phyloP scores from a whole-genome alignment of 2,329 filamentous ascomycete species.

The Colletotrichum destructivum region DNA sequence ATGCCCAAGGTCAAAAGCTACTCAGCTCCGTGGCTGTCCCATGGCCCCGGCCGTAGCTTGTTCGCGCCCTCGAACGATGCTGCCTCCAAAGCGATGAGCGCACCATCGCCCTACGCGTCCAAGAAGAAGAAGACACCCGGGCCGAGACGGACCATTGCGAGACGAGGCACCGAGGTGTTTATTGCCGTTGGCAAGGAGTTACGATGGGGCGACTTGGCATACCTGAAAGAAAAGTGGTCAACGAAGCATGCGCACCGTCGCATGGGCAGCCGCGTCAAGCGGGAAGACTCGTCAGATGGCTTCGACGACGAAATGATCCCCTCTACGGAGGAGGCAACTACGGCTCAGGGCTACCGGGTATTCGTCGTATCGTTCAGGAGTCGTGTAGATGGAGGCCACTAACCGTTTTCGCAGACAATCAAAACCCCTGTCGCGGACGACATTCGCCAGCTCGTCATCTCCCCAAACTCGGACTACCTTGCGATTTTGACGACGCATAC shows the following conservation, averaged over 20 bases:
- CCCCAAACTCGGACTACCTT: conserved; percentile 84
- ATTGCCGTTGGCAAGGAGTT: conserved; percentile 91
- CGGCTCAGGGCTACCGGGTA: conserved; percentile 64
- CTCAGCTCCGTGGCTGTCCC: conserved; percentile 88
- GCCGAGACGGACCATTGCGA: conserved; percentile 79
- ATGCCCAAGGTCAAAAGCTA: conserved; percentile 93
- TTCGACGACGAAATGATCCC: conserved; percentile 53
- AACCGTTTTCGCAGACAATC: conserved; percentile 70
- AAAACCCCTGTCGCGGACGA: conserved; percentile 84
- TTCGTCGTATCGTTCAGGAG: conserved; percentile 42
- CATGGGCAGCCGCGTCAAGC: conserved; percentile 61
- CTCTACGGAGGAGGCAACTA: conserved; percentile 46
- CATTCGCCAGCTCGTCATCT: conserved; percentile 88
- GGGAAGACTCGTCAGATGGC: conserved; percentile 60
- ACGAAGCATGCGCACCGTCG: conserved; percentile 50
- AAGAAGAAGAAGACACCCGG: conserved; percentile 63
- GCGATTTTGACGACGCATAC: conserved; percentile 91
- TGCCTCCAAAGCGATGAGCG: conserved; percentile 42
- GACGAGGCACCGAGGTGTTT: conserved; percentile 89
- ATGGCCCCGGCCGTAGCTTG: conserved; percentile 83
- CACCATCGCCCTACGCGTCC: conserved; percentile 56
- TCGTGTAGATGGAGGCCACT: conserved; percentile 1
- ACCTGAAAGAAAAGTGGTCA: conserved; percentile 76
- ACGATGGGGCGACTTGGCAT: conserved; percentile 88
- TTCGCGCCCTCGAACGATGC: conserved; percentile 71